Conservation (phyloP, 164 flowering plant species). For the grape (Vitis vinifera) region ASM3070453v1 NC_081808.1:21212501-21213000, state of each 20-base stretch:
- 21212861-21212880: slow-evolving; percentile 54
- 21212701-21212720: slow-evolving; percentile 65
- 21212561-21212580: too few relatives aligned
- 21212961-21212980: slow-evolving; percentile 60
- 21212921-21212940: slow-evolving; percentile 64
- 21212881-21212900: slow-evolving; percentile 66
- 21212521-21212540: too few relatives aligned
- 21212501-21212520: too few relatives aligned
- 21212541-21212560: too few relatives aligned
- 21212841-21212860: slow-evolving; percentile 61
- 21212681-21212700: slow-evolving; percentile 66
- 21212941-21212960: slow-evolving; percentile 60
- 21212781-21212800: slow-evolving; percentile 60
- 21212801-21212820: slow-evolving; percentile 69
- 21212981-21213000: slow-evolving; percentile 56
- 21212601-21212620: slow-evolving; percentile 41
- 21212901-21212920: slow-evolving; percentile 48
- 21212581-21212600: not conserved
- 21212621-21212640: slow-evolving; percentile 62
- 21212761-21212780: slow-evolving; percentile 60
- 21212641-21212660: slow-evolving; percentile 58
- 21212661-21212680: slow-evolving; percentile 49
- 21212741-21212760: slow-evolving; percentile 60
- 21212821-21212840: slow-evolving; percentile 67
- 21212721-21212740: slow-evolving; percentile 56